Evolutionary conservation across 2,329 filamentous ascomycete species (phyloP).

Genomic region (Phyllosticta citriasiana): DNA sequence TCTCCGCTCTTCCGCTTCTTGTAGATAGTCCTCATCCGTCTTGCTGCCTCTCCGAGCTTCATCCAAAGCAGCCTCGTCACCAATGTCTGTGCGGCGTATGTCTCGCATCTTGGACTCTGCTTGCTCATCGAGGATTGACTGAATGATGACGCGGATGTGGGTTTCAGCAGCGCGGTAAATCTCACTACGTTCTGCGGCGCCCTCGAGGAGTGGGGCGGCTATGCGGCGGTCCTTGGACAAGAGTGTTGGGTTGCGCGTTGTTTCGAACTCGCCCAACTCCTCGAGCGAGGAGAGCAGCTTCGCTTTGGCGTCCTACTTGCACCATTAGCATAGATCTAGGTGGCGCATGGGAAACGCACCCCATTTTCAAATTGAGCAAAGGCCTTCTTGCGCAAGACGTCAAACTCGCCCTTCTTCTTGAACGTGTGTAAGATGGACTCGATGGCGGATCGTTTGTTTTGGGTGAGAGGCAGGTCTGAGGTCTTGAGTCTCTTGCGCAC

Average conservation of each 20-base stretch:
- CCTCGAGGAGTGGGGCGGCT: conserved; percentile 65
- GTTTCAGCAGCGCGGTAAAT: conserved; percentile 64
- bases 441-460: conserved; percentile 62
- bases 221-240: conserved; percentile 65
- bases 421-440: conserved; percentile 69
- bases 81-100: conserved; percentile 57
- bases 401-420: conserved; percentile 80
- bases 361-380: conserved; percentile 65
- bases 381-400: conserved; percentile 64
- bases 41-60: conserved; percentile 58
- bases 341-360: conserved; percentile 37
- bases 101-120: conserved; percentile 63
- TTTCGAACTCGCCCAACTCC: conserved; percentile 60
- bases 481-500: conserved; percentile 56
- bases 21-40: conserved; percentile 63
- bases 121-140: conserved; percentile 46
- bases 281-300: conserved; percentile 58
- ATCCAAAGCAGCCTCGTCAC: conserved; percentile 55
- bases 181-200: conserved; percentile 64
- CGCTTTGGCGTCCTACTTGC: conserved; percentile 55
- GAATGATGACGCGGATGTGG: conserved; percentile 58
- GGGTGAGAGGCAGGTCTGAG: conserved; percentile 63
- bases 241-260: conserved; percentile 63
- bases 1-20: conserved; percentile 52
- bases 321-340: background rate